Conservation (phyloP, 169 alveolate species). For the Cryptosporidium bovis region DNA sequence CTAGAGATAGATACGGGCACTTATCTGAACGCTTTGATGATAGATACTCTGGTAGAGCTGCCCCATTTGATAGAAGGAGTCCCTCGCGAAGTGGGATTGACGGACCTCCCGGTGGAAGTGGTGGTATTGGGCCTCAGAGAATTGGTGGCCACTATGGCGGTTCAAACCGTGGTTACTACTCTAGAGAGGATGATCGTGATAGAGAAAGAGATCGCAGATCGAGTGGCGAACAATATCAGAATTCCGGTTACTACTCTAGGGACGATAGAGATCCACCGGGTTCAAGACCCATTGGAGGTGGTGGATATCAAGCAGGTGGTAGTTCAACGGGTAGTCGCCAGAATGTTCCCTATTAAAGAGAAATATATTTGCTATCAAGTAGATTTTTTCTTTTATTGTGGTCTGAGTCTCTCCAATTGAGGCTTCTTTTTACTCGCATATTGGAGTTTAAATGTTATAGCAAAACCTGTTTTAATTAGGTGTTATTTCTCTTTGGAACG, state of each 20-base stretch:
- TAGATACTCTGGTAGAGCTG: constrained; percentile 52
- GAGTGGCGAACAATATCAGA: constrained; percentile 13
- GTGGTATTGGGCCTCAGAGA: constrained; percentile 31
- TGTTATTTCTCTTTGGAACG: too few species aligned
- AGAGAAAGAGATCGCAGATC: constrained; percentile 66
- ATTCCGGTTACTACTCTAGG: constrained; percentile 43
- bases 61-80: constrained; percentile 67
- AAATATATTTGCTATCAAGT: too few species aligned
- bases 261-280: constrained; percentile 73
- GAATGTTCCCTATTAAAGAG: constrained; percentile 28
- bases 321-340: constrained; percentile 23
- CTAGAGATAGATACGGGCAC: constrained; percentile 59
- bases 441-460: too few species aligned
- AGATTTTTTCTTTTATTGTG: too few species aligned
- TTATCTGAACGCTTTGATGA: constrained; percentile 71
- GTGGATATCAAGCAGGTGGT: constrained; percentile 22
- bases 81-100: constrained; percentile 64
- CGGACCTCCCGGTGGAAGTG: constrained; percentile 41
- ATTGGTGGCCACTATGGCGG: constrained; percentile 59
- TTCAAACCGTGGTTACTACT: constrained; percentile 34
- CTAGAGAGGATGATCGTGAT: constrained; percentile 49
- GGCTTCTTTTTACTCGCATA: too few species aligned
- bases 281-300: constrained; percentile 44
- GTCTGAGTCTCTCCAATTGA: too few species aligned
- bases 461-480: too few species aligned